Base-by-base conservation (phyloP, 148 eudicot genomes). In the Rheum nobile region DNA sequence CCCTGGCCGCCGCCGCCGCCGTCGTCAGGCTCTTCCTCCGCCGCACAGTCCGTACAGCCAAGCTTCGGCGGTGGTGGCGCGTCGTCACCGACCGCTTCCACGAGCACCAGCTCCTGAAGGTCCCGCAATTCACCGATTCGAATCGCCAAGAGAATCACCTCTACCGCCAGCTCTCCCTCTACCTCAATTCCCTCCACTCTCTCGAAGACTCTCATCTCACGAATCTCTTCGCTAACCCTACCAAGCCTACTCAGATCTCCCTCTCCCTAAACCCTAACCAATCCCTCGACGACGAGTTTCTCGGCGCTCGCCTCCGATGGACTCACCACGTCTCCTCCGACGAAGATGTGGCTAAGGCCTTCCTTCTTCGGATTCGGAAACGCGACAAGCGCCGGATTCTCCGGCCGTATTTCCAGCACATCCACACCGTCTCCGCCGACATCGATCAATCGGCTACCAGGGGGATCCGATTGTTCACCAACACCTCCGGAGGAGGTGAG, bases 311-410 rank as follows among this genome's bases (percentile, higher is more conserved):
- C 3, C 34, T 93, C 4, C 54, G 82, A 1, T 93, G 98, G 98
- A 77, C 65, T 0, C 82, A 84, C 82, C 52, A 77, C 32, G 78
- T 82, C 71, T 75, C n/a, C 2, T 75, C n/a, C 4, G 28, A 41
- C 17, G 50, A 72, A 14, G 63, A 42, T 11, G 11, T 11, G 6
- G 11, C 13, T 21, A 74, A 79, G 22, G 73, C 79, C 50, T 84
- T 93, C 1, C 71, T 86, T 32, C 50, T 93, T 48, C 81, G 71
- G 74, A 84, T 93, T 35, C 87, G 90, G 55, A 88, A 79, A 57
- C 84, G 90, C 37, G 98, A 93, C 57, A 93, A 91, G 78, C 80
- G 90, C 0, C 83, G 98, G 6, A 81, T 93, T 38, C 80, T 93
- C 10, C 78, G 83, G 8, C 86, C 92, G 2, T 93, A 93, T 47